Conservation (phyloP, 1,284 basidiomycete genomes). For the Tylopilus orsonianus region DNA sequence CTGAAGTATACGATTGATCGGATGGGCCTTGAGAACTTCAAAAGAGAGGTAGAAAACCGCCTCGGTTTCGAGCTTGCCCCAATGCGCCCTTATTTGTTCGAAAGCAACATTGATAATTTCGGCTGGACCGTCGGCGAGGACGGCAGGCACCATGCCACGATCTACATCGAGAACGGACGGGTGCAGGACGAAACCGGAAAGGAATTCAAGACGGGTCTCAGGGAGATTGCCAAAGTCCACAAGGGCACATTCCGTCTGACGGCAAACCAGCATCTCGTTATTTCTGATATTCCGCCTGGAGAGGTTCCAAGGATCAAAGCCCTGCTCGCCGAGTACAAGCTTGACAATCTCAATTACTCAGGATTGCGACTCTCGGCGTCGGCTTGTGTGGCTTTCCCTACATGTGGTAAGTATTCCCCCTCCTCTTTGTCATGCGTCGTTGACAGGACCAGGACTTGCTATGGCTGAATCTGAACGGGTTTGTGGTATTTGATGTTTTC, state of each 20-base stretch:
- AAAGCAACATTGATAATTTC: slow-evolving; percentile 90
- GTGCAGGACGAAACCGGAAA: slow-evolving; percentile 89
- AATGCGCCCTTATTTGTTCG: slow-evolving; percentile 79
- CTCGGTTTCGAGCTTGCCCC: slow-evolving; percentile 81
- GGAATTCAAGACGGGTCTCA: slow-evolving; percentile 91
- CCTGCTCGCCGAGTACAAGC: slow-evolving; percentile 82
- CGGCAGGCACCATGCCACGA: slow-evolving; percentile 89
- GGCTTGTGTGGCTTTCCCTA: slow-evolving; percentile 98
- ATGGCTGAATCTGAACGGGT: slow-evolving; percentile 94
- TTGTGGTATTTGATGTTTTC: background rate
- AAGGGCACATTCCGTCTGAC: slow-evolving; percentile 93
- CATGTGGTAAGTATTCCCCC: slow-evolving; percentile 61
- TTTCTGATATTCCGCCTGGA: slow-evolving; percentile 79
- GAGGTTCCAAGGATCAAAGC: slow-evolving; percentile 79
- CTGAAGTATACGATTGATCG: slow-evolving; percentile 98
- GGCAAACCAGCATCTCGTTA: slow-evolving; percentile 92
- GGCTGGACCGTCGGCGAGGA: slow-evolving; percentile 91
- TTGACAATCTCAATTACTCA: slow-evolving; percentile 85
- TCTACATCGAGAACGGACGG: slow-evolving; percentile 98
- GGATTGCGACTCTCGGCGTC: slow-evolving; percentile 85
- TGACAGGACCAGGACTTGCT: slow-evolving; percentile 61
- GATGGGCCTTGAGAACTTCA: slow-evolving; percentile 86
- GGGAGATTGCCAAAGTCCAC: slow-evolving; percentile 92
- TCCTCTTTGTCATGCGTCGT: background rate
- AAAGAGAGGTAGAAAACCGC: slow-evolving; percentile 86